Evolutionary conservation across 306 rosid genomes (phyloP).

Genomic region (Urtica urens): DNA sequence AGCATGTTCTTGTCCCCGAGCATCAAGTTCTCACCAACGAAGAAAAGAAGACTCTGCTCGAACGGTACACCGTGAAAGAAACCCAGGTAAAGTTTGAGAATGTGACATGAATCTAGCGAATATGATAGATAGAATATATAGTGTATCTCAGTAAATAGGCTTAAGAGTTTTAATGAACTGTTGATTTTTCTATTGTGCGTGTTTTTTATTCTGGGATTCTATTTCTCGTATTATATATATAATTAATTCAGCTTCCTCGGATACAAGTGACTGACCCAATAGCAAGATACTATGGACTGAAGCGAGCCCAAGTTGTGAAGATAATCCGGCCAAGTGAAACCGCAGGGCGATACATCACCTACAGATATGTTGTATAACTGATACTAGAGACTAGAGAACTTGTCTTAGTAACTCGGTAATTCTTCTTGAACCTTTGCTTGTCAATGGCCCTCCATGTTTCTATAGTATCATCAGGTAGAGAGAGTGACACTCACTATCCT

Average conservation of each 20-base stretch:
- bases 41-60: conserved; percentile 73
- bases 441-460: too few species aligned
- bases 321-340: conserved; percentile 77
- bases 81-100: conserved; percentile 44
- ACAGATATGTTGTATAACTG: conserved; percentile 52
- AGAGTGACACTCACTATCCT: too few species aligned
- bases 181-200: not conserved
- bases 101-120: not conserved
- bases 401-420: too few species aligned
- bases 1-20: conserved; percentile 62
- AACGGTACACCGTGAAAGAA: conserved; percentile 76
- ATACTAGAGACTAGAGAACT: too few species aligned
- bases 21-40: conserved; percentile 49
- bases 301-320: conserved; percentile 92
- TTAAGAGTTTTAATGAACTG: not conserved
- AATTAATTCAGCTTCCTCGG: conserved; percentile 55
- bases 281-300: conserved; percentile 75
- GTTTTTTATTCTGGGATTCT: too few species aligned
- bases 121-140: not conserved
- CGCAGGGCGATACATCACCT: conserved; percentile 76
- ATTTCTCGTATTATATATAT: too few species aligned
- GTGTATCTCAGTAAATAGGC: too few species aligned
- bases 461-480: too few species aligned
- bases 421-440: too few species aligned
- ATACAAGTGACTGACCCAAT: conserved; percentile 76